These are phyloP conservation scores for Auricularia heimuer DNA, from an alignment of 768 basidiomycete species.

Conservation along the genomic window DNA sequence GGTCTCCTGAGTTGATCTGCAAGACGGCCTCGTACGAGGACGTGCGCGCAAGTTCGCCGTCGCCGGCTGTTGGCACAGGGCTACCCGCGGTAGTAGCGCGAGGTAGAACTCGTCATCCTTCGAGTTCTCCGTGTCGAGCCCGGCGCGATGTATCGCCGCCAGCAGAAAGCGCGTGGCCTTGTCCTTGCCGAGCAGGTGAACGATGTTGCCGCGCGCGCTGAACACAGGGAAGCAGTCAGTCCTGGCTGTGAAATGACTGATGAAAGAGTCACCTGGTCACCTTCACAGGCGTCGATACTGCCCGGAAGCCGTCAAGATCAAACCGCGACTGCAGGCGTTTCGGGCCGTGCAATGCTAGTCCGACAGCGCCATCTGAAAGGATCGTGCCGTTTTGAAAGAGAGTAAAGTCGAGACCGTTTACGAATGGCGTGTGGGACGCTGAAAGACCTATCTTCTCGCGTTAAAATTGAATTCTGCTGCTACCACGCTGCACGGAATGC, in stretches of 20 bases:
- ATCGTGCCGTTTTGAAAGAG: slow-evolving; percentile 49
- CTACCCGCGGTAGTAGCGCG: slow-evolving; percentile 18
- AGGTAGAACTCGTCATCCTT: slow-evolving; percentile 54
- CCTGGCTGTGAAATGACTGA: not conserved
- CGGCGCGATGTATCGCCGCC: slow-evolving; percentile 34
- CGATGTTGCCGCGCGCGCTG: slow-evolving; percentile 66
- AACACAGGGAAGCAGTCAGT: not conserved
- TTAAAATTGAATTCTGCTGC: not conserved
- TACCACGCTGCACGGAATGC: no score
- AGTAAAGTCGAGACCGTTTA: slow-evolving; percentile 66
- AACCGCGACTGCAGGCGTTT: slow-evolving; percentile 13
- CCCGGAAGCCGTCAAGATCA: slow-evolving; percentile 30
- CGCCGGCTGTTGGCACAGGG: slow-evolving; percentile 11
- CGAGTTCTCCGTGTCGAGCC: slow-evolving; percentile 17
- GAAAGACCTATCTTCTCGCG: slow-evolving; percentile 48
- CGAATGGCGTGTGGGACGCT: slow-evolving; percentile 67
- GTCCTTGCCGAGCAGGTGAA: slow-evolving; percentile 42
- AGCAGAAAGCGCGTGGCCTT: slow-evolving; percentile 59
- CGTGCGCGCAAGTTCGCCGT: not conserved
- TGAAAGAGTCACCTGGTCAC: slow-evolving; percentile 41
- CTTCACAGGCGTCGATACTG: slow-evolving; percentile 36
- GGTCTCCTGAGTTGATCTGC: slow-evolving; percentile 60
- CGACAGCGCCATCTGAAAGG: slow-evolving; percentile 58
- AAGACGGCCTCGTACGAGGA: not conserved
- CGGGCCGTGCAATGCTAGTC: slow-evolving; percentile 37